phyloP scores from a whole-genome alignment of 2,329 filamentous ascomycete species.

The Teratosphaeriaceae sp. region DNA sequence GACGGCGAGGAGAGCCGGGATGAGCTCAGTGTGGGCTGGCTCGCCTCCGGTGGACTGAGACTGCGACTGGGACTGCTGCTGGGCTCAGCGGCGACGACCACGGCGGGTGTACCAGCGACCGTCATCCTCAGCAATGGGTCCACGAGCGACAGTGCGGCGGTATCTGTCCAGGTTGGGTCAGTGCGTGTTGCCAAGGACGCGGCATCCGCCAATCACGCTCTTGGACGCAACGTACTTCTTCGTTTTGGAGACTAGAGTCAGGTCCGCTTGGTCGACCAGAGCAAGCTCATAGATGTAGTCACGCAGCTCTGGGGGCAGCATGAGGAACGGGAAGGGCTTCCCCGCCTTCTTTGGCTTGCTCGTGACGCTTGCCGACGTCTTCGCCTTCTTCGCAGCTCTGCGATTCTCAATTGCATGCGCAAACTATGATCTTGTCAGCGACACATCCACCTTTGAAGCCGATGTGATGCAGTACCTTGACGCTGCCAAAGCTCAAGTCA shows the following conservation, averaged over 20 bases:
- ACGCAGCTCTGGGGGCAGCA: constrained; percentile 21
- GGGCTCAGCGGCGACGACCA: background rate
- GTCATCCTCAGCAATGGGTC: constrained; percentile 4
- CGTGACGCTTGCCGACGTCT: constrained; percentile 5
- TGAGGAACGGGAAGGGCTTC: constrained; percentile 21
- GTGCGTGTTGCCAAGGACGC: no score
- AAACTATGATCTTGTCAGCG: constrained; percentile 1
- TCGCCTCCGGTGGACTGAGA: background rate
- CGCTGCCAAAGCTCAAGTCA: constrained; percentile 8
- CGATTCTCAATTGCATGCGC: background rate
- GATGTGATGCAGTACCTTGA: constrained; percentile 10
- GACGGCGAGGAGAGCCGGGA: constrained; percentile 22
- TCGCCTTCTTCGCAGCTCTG: constrained; percentile 1
- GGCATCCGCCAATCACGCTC: no score
- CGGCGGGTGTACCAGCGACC: constrained; percentile 10
- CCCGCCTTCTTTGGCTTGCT: constrained; percentile 1
- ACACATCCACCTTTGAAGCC: background rate
- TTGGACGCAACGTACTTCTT: no score
- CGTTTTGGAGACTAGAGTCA: constrained; percentile 15
- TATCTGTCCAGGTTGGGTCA: no score
- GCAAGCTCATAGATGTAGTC: constrained; percentile 26
- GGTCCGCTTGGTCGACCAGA: constrained; percentile 16
- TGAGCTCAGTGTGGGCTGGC: constrained; percentile 1
- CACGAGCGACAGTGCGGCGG: constrained; percentile 18
- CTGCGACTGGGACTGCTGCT: background rate